Evolutionary conservation across 192 early-diverging fungal species (phyloP).

Genomic region (Gryganskiella cystojenkinii): DNA sequence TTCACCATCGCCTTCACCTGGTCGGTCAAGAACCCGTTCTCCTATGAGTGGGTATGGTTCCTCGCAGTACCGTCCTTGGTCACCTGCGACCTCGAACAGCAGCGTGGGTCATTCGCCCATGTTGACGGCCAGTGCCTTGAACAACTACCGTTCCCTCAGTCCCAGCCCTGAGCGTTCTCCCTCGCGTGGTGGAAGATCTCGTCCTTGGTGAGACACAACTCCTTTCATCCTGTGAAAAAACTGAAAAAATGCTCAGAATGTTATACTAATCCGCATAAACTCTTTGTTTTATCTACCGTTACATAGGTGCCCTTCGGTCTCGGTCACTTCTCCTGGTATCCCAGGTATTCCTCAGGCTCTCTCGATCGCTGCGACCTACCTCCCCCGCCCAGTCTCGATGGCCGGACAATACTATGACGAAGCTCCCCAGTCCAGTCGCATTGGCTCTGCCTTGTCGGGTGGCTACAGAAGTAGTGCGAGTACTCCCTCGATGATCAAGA

Average conservation of each 20-base stretch:
- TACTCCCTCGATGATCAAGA: constrained; percentile 27
- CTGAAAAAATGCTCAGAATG: too few species aligned
- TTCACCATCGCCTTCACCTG: constrained; percentile 17
- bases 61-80: constrained; percentile 41
- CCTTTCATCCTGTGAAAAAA: too few species aligned
- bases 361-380: constrained; percentile 16
- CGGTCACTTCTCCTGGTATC: constrained; percentile 42
- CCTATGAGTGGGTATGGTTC: constrained; percentile 4
- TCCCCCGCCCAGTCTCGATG: constrained; percentile 39
- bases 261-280: neutral
- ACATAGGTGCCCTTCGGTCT: constrained; percentile 47
- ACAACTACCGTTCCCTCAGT: constrained; percentile 46
- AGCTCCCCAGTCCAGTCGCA: constrained; percentile 9
- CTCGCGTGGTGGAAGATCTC: constrained; percentile 4
- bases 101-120: constrained; percentile 27
- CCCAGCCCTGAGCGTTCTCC: constrained; percentile 40
- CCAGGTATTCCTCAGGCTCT: constrained; percentile 37
- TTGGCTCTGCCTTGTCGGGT: constrained; percentile 25
- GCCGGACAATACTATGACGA: constrained; percentile 23
- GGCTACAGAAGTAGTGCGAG: constrained; percentile 18
- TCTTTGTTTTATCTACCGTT: neutral
- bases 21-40: constrained; percentile 28
- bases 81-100: constrained; percentile 42
- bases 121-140: constrained; percentile 16
- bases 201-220: constrained; percentile 34